Percentiles rank a stretch among this genome's conserved stretches.
phyloP scores from a whole-genome alignment of 305 asterid genomes.

The Fraxinus paxiana region DNA sequence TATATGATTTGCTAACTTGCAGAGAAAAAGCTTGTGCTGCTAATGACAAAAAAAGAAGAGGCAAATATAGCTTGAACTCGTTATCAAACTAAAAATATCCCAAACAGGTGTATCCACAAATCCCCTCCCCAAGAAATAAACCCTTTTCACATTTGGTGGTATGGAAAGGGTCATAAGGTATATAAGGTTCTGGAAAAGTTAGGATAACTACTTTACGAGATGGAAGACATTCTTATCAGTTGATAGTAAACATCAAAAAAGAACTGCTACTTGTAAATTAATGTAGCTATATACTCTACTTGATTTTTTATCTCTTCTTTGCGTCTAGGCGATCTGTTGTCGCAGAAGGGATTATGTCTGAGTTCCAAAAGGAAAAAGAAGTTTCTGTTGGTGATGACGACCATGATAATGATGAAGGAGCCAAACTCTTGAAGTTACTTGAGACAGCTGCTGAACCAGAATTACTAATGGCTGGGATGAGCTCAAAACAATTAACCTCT shows the following conservation, averaged over 20 bases:
- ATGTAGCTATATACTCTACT: slow-evolving; percentile 1
- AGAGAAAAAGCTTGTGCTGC: not conserved
- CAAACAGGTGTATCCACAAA: not conserved
- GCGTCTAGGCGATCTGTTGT: slow-evolving; percentile 57
- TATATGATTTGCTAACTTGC: not conserved
- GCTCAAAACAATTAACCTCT: slow-evolving; percentile 67
- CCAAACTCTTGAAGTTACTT: slow-evolving; percentile 76
- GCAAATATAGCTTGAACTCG: not conserved
- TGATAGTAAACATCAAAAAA: not conserved
- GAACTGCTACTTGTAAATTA: not conserved
- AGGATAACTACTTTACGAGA: not conserved
- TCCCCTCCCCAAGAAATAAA: not conserved
- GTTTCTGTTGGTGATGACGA: slow-evolving; percentile 43
- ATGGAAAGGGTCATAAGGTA: not conserved
- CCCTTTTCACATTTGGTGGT: not conserved
- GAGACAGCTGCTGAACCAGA: slow-evolving; percentile 98
- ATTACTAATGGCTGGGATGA: slow-evolving; percentile 94
- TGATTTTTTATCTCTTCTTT: slow-evolving; percentile 11
- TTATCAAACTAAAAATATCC: not conserved
- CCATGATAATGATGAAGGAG: slow-evolving; percentile 83
- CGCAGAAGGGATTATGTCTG: slow-evolving; percentile 72
- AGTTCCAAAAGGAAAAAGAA: slow-evolving; percentile 53
- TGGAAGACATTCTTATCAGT: not conserved
- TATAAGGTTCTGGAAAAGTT: not conserved
- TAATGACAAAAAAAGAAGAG: not conserved